Conservation (phyloP, 2,329 filamentous ascomycete species). For the Aureobasidium musti region DNA sequence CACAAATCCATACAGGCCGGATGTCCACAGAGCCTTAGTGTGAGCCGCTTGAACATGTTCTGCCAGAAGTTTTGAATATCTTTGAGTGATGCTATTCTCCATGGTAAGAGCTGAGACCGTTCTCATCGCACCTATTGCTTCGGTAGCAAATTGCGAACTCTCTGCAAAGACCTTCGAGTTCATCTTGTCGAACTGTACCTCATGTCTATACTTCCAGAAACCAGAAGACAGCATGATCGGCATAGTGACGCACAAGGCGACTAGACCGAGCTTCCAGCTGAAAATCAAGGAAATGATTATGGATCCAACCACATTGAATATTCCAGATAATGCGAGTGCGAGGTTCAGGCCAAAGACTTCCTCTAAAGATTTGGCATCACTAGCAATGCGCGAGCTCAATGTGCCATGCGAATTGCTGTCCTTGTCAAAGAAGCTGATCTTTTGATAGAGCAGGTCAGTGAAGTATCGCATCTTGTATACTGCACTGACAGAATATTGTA, state of each 20-base stretch:
- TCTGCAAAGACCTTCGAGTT: conserved; percentile 48
- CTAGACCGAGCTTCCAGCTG: conserved; percentile 44
- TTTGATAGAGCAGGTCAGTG: conserved; percentile 46
- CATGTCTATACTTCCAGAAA: conserved; percentile 46
- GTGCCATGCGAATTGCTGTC: conserved; percentile 50
- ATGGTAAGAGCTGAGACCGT: conserved; percentile 63
- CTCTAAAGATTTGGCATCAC: conserved; percentile 52
- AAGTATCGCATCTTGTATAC: conserved; percentile 48
- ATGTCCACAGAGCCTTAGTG: conserved; percentile 60
- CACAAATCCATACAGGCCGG: conserved; percentile 63
- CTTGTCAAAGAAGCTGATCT: conserved; percentile 48
- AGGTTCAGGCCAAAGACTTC: conserved; percentile 50
- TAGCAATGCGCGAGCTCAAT: conserved; percentile 47
- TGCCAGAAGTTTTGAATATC: conserved; percentile 58
- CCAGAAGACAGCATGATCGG: conserved; percentile 55
- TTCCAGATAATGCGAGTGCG: conserved; percentile 53
- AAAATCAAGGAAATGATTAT: conserved; percentile 48
- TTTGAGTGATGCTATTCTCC: conserved; percentile 60
- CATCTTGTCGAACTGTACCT: conserved; percentile 50
- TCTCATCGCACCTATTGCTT: conserved; percentile 42
- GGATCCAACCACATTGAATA: conserved; percentile 50
- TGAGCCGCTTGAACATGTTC: conserved; percentile 60
- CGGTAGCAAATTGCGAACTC: conserved; percentile 42
- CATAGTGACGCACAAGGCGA: conserved; percentile 46
- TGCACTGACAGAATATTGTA: not conserved